These are phyloP conservation scores for Tulasnella sp. DNA, from an alignment of 768 basidiomycete genomes.

Conservation along the genomic window DNA sequence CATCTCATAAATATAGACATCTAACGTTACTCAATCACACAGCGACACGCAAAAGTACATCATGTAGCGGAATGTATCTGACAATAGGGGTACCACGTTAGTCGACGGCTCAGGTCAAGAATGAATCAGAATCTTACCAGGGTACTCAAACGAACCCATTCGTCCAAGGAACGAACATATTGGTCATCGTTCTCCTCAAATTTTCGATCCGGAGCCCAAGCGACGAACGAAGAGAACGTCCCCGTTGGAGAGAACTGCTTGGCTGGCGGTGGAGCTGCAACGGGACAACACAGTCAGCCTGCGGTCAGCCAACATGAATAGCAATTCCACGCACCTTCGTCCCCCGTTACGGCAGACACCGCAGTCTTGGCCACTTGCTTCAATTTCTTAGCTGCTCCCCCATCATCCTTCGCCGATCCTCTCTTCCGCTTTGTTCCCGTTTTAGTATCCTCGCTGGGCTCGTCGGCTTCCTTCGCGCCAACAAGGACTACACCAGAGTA, in stretches of 20 bases:
- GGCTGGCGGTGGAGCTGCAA: constrained; percentile 29
- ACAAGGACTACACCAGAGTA: constrained; percentile 62
- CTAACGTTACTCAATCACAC: background rate
- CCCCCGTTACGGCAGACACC: constrained; percentile 34
- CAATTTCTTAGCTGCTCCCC: constrained; percentile 25
- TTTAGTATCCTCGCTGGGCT: constrained; percentile 11
- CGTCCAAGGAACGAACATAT: constrained; percentile 60
- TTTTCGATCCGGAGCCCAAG: constrained; percentile 72
- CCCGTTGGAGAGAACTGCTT: constrained; percentile 46
- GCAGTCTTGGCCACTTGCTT: constrained; percentile 31
- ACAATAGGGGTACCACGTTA: background rate
- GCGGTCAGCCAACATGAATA: constrained; percentile 34
- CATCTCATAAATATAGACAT: background rate
- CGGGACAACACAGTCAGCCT: constrained; percentile 24
- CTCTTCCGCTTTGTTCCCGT: constrained; percentile 26
- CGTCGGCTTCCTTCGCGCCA: constrained; percentile 23
- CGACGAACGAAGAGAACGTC: constrained; percentile 60
- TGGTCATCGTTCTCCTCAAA: constrained; percentile 69
- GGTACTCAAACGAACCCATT: constrained; percentile 64
- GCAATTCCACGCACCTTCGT: constrained; percentile 36
- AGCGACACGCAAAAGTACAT: background rate
- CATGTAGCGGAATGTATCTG: background rate
- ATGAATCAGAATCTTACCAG: constrained; percentile 45
- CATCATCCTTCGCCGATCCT: constrained; percentile 27
- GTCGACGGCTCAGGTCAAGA: background rate